These are phyloP conservation scores for Ophiosphaerella narmari DNA, from an alignment of 2,329 filamentous ascomycete species.

Conservation along the genomic window DNA sequence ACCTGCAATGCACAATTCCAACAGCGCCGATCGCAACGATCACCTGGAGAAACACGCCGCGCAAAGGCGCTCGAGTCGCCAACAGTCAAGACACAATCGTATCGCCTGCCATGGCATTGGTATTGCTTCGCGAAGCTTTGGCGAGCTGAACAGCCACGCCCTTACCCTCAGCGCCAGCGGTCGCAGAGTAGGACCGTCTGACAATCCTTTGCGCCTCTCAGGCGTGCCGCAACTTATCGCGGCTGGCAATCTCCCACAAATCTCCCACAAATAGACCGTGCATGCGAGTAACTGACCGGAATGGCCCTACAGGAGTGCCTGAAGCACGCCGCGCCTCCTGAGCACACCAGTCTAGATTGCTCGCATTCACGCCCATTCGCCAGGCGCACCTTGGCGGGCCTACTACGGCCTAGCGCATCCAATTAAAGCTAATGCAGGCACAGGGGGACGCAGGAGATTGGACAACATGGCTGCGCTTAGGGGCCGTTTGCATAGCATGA, in stretches of 20 bases:
- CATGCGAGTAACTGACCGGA: slow-evolving; percentile 11
- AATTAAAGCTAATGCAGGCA: slow-evolving; percentile 29
- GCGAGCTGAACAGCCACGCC: background rate
- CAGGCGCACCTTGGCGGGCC: background rate
- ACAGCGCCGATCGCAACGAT: slow-evolving; percentile 2
- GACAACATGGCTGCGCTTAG: slow-evolving; percentile 9
- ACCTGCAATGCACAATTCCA: background rate
- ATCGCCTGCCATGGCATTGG: too few species aligned
- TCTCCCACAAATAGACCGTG: slow-evolving; percentile 16
- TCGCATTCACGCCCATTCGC: slow-evolving; percentile 16
- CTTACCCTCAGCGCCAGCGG: background rate
- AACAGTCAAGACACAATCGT: too few species aligned
- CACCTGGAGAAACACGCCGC: slow-evolving; percentile 2
- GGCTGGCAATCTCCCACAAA: slow-evolving; percentile 13
- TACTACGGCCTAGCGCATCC: slow-evolving; percentile 3
- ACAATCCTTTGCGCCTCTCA: slow-evolving; percentile 1
- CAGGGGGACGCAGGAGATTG: slow-evolving; percentile 18
- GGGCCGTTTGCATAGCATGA: slow-evolving; percentile 8
- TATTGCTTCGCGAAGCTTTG: background rate
- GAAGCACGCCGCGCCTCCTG: slow-evolving; percentile 13
- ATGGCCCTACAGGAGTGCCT: slow-evolving; percentile 11
- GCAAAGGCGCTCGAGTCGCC: too few species aligned
- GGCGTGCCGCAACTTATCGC: slow-evolving; percentile 6
- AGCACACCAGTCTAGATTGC: slow-evolving; percentile 20
- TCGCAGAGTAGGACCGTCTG: slow-evolving; percentile 3